Base-by-base conservation (phyloP, 768 basidiomycete genomes). In the Galerina sulciceps region DNA sequence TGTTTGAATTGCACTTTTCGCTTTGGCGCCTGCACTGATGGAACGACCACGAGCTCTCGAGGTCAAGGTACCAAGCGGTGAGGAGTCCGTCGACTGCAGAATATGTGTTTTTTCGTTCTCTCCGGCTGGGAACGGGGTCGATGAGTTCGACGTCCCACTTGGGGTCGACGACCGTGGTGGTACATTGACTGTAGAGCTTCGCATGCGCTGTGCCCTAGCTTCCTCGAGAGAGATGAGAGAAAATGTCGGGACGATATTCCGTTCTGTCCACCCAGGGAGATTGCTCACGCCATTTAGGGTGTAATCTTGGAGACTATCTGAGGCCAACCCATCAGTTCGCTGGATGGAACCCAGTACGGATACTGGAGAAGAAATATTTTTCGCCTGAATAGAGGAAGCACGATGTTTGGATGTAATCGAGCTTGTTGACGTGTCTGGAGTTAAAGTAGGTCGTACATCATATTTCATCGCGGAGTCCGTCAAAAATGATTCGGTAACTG, bases 171-270 rank as follows among this genome's bases (percentile, higher is more conserved):
- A 61, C 49, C 66, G 64, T 26, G 69, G 56, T 45, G 72, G 60
- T 1, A 70, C 57, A 52, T 64, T 60, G 17, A 69, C 70, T 3
- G 82, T 81, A n/a, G 73, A 73, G 63, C 78, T 82, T 50, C 88
- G 84, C 44, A 83, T 76, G 49, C 88, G 84, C 67, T 88, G 85
- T 11, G 86, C 89, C 64, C 90, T 85, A 3, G 91, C 91, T 74
- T 93, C 89, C 67, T 92, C 88, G 53, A 93, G 77, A 4, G 89
- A 84, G 49, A 93, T 92, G 38, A 93, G 81, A 31, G 83, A 77
- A 61, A 91, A 86, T 14, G 82, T 73, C 18, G 85, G 80, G 11
- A 82, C 73, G 8, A 72, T 58, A 54, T 64, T 63, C 60, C 78
- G 75, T 52, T 86, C 85, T 41, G 72, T 74, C 83, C 85, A 86